Evolutionary conservation across 163 green algal genomes (phyloP).

Genomic region (Scenedesmus sp.): DNA sequence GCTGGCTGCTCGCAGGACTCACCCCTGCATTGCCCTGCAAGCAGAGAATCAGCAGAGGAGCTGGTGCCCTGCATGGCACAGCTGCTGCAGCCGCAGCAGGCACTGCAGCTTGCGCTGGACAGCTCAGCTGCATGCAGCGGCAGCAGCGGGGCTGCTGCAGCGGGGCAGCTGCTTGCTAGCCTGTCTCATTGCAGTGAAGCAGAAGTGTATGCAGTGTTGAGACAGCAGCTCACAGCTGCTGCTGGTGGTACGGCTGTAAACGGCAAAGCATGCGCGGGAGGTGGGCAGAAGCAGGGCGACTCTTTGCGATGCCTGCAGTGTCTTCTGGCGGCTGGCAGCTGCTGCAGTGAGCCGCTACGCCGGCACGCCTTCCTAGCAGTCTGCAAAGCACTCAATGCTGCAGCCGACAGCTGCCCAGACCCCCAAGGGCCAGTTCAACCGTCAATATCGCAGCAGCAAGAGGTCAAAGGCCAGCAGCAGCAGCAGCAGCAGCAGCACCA

Average conservation of each 20-base stretch:
- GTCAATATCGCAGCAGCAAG: neutral
- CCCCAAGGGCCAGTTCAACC: neutral
- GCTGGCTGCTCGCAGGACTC: conserved; percentile 5
- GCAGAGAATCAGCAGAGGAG: conserved; percentile 11
- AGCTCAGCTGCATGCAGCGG: neutral
- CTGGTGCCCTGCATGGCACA: conserved; percentile 14
- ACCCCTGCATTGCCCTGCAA: neutral
- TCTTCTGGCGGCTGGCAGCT: neutral
- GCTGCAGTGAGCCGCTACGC: conserved; percentile 13
- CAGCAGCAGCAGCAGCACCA: conserved; percentile 25
- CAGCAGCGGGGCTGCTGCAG: neutral
- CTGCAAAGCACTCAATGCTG: neutral
- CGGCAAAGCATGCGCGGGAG: neutral
- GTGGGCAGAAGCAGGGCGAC: neutral
- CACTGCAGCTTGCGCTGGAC: conserved; percentile 31
- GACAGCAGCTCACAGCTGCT: conserved; percentile 20
- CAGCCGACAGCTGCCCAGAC: conserved; percentile 7
- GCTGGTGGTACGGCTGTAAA: too few species aligned
- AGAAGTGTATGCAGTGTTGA: conserved; percentile 12
- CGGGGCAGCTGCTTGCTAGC: neutral
- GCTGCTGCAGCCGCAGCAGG: conserved; percentile 38
- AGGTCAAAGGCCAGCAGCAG: neutral
- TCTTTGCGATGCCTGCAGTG: neutral
- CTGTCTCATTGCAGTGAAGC: conserved; percentile 21
- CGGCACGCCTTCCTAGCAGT: conserved; percentile 9